Evolutionary conservation across 2,329 filamentous ascomycete genomes (phyloP), one percentile per base, ranked within the genome.

Genomic region (Domatiomyces catenatus): DNA sequence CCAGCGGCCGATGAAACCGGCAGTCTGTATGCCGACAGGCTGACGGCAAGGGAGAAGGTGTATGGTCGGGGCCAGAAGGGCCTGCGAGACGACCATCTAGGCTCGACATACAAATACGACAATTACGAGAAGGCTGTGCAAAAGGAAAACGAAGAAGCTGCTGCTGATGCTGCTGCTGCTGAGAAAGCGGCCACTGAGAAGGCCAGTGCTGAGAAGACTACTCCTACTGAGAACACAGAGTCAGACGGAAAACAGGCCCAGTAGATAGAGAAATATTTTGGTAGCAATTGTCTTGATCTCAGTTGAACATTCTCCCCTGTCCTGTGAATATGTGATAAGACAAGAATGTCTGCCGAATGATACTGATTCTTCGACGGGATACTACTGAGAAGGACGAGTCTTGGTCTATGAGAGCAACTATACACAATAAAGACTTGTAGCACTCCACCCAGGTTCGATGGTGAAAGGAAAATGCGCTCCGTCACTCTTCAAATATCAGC

Each of bases 21-120:
- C 24, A 52, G 46, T 36, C 53, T 53, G 2, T 56, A 59, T 3
- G 66, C 69, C 24, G 65, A 68, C 15, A 57, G 60, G n/a, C 54
- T 74, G 22, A 78, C 75, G 2, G 71, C 73, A 0, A 66, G 78
- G 17, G 80, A 83, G 64, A 81, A 75, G 64, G 66, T 82, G 0
- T 82, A 81, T 61, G 78, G 79, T 0, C 69, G 68, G 53, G 80
- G 79, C 0, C 79, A 82, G 61, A 70, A 63, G 5, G 67, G 70
- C 12, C 59, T 83, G 52, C 68, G 78, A 39, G 67, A 67, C 54
- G 80, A 83, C 62, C 80, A 83, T 62, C 59, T 68, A 0, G 80
- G 79, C 1, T 75, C 71, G 47, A 63, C 58, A 54, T 83, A 81
- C 60, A 80, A 77, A 64, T 83, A 82, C 56, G 70, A 76, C 57